Conservation (phyloP, 257 asterid genomes). For the Gynochthodes officinalis region DNA sequence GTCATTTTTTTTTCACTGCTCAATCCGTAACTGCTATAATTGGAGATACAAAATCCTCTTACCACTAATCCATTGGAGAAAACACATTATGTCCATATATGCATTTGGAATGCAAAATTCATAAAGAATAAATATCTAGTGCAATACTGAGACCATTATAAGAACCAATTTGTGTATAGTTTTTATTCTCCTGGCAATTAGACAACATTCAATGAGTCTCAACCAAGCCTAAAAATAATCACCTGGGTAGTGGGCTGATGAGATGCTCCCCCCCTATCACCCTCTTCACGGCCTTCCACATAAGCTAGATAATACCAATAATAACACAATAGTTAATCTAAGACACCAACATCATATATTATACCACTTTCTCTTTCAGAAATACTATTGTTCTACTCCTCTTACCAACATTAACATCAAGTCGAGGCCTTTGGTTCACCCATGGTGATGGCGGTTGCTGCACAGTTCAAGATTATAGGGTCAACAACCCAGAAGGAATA, state of each 20-base stretch:
- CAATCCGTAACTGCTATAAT: not conserved
- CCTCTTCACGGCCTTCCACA: constrained; percentile 83
- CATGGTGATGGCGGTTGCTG: constrained; percentile 90
- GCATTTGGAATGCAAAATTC: not conserved
- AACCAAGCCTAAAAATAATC: constrained; percentile 13
- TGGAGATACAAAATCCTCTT: not conserved
- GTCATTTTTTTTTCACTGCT: too few relatives aligned
- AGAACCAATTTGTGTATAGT: not conserved
- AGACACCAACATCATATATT: not conserved
- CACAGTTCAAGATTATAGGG: constrained; percentile 26
- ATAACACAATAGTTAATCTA: constrained; percentile 4
- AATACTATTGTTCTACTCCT: constrained; percentile 5
- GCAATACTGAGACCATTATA: not conserved
- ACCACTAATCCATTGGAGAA: not conserved
- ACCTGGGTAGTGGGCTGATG: constrained; percentile 86
- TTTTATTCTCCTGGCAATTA: constrained; percentile 1
- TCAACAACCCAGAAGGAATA: constrained; percentile 12
- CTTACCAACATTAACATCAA: constrained; percentile 96
- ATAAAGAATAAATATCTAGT: not conserved
- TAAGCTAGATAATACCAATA: constrained; percentile 53
- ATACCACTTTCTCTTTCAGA: not conserved
- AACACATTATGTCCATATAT: not conserved
- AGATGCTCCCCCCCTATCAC: constrained; percentile 71
- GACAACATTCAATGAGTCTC: not conserved
- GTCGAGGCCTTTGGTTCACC: constrained; percentile 83